Conservation (phyloP, 2,329 filamentous ascomycete species). For the Cryphonectria japonica region DNA sequence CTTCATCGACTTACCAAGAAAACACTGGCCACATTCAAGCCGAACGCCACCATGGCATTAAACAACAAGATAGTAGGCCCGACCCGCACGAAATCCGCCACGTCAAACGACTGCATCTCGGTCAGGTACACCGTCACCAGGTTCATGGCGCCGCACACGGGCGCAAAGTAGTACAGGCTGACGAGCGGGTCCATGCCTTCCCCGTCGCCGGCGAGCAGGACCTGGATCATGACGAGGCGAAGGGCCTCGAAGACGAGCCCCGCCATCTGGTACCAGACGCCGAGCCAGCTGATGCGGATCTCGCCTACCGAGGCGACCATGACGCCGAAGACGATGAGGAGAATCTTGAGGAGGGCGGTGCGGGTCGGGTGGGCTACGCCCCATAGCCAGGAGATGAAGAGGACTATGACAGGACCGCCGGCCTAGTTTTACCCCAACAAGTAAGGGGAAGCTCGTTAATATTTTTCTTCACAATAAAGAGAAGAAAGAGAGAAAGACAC, state of each 20-base stretch:
- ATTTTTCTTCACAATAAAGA: not conserved
- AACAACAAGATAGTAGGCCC: slow-evolving; percentile 65
- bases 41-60: slow-evolving; percentile 79
- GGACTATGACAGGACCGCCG: slow-evolving; percentile 67
- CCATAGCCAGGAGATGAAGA: slow-evolving; percentile 67
- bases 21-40: slow-evolving; percentile 83
- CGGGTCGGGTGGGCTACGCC: slow-evolving; percentile 53
- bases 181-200: slow-evolving; percentile 88
- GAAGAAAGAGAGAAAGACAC: not conserved
- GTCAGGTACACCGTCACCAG: slow-evolving; percentile 68
- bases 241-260: slow-evolving; percentile 82
- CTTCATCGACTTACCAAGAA: slow-evolving; percentile 67
- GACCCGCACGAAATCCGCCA: slow-evolving; percentile 66
- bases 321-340: slow-evolving; percentile 58
- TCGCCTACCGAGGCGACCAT: slow-evolving; percentile 62
- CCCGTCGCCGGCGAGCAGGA: slow-evolving; percentile 74
- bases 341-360: slow-evolving; percentile 51
- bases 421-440: slow-evolving; percentile 44
- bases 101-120: slow-evolving; percentile 69
- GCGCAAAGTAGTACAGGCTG: slow-evolving; percentile 87
- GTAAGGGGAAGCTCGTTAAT: not conserved
- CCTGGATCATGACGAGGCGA: slow-evolving; percentile 83
- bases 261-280: slow-evolving; percentile 71
- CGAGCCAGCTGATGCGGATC: slow-evolving; percentile 68
- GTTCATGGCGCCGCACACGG: slow-evolving; percentile 83